Evolutionary conservation across 2,329 filamentous ascomycete genomes (phyloP), one percentile per base, ranked within the genome.

Genomic region (Ceratocystis colombiana): DNA sequence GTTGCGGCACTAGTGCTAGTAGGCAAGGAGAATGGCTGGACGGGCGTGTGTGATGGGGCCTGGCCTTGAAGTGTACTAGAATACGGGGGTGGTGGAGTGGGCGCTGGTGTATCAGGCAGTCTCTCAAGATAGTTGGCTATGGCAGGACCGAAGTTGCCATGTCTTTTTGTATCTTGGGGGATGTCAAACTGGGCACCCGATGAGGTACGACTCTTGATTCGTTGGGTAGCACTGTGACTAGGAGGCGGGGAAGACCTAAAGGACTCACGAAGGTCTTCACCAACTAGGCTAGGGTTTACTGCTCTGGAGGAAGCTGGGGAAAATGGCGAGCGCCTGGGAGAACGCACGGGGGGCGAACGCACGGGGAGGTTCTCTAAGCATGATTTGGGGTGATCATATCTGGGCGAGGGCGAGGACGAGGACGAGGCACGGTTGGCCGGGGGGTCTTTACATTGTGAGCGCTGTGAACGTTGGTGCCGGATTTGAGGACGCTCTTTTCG

Each of bases 161-260:
- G 64, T 28, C 44, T 53, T 48, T 33, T 44, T 22, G 59, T 20
- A 30, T 68, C 61, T 41, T 65, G 30, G 12, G 28, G 17, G 28
- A 65, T 37, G 15, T 59, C 61, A 61, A 61, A 3, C 15, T 45
- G 33, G 55, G 41, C 28, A 8, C 17, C 22, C 5, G 63, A 22
- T 62, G 57, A 41, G 15, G 66, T 61, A 46, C 64, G 50, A 61
- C 66, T 68, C 46, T 41, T 45, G 3, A 48, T 33, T 8, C 66
- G 59, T 46, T 66, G 64, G 12, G 66, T 65, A 17, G 66, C 66
- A 33, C 66, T 48, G 46, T 65, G 64, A 33, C 66, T 68, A 15
- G 59, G 66, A 25, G 66, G 63, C 12, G 63, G 48, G 20, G 30
- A 50, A 55, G 46, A 25, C 25, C 46, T 37, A 33, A 48, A 22